phyloP scores from a whole-genome alignment of 805 yeast species.

The Danielozyma ontarioensis region DNA sequence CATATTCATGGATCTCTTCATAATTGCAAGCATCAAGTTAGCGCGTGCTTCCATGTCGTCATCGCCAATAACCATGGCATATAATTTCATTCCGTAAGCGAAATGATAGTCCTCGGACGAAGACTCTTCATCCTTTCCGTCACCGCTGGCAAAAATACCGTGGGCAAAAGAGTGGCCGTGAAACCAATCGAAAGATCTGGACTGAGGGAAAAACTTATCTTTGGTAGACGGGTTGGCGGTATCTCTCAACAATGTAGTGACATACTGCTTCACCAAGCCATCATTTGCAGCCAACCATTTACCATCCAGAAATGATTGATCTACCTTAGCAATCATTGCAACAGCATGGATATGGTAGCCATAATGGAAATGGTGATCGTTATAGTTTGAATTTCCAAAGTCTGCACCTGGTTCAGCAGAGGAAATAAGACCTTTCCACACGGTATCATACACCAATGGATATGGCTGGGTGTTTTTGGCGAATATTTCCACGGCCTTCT shows the following conservation, averaged over 20 bases:
- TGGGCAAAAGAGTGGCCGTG: slow-evolving; percentile 79
- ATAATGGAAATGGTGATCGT: slow-evolving; percentile 75
- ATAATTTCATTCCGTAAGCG: slow-evolving; percentile 61
- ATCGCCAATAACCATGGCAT: slow-evolving; percentile 56
- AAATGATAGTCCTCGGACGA: slow-evolving; percentile 73
- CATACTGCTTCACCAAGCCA: slow-evolving; percentile 42
- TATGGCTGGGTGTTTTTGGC: slow-evolving; percentile 60
- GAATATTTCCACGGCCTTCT: slow-evolving; percentile 66
- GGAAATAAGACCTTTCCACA: slow-evolving; percentile 76
- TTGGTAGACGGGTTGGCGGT: slow-evolving; percentile 53
- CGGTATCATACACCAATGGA: slow-evolving; percentile 74
- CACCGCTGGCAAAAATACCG: slow-evolving; percentile 65
- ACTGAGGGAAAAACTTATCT: slow-evolving; percentile 60
- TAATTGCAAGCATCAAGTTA: slow-evolving; percentile 55
- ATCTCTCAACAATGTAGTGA: slow-evolving; percentile 58
- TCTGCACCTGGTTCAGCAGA: slow-evolving; percentile 62
- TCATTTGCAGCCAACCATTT: slow-evolving; percentile 27
- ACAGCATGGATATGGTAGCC: slow-evolving; percentile 72
- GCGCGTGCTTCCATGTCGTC: slow-evolving; percentile 48
- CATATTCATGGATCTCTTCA: slow-evolving; percentile 48
- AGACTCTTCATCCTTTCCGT: slow-evolving; percentile 74
- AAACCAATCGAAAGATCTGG: slow-evolving; percentile 68
- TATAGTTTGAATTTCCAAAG: slow-evolving; percentile 66
- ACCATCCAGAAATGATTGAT: slow-evolving; percentile 20
- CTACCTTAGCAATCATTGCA: slow-evolving; percentile 57